These are phyloP conservation scores for Hypoxylon lienhwacheense DNA, from an alignment of 495 filamentous ascomycete genomes.

Conservation along the genomic window DNA sequence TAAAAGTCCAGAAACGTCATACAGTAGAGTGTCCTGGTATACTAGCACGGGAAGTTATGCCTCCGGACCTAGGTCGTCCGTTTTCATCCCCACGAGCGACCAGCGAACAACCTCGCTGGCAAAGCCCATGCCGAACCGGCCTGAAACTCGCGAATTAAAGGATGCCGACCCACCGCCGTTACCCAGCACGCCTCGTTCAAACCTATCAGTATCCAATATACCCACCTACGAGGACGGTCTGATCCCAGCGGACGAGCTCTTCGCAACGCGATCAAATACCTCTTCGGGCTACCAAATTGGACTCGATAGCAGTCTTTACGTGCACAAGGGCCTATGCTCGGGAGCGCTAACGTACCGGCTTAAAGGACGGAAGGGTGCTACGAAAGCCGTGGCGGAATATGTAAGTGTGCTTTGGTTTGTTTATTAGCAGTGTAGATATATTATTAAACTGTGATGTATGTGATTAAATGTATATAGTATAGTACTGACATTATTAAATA, in stretches of 20 bases:
- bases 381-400: constrained; percentile 29
- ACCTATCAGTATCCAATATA: background rate
- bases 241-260: constrained; percentile 26
- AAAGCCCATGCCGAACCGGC: background rate
- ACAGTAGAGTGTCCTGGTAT: constrained; percentile 29
- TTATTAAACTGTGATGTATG: no score
- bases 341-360: constrained; percentile 22
- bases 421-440: no score
- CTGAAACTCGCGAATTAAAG: background rate
- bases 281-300: constrained; percentile 30
- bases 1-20: constrained; percentile 18
- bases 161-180: constrained; percentile 2
- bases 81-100: constrained; percentile 32
- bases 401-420: constrained; percentile 22
- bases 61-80: constrained; percentile 23
- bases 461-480: no score
- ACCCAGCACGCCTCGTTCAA: constrained; percentile 1
- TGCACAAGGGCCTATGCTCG: constrained; percentile 27
- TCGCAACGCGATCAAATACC: constrained; percentile 1
- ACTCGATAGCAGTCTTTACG: constrained; percentile 28
- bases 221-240: constrained; percentile 26
- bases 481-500: constrained; percentile 10
- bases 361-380: constrained; percentile 27
- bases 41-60: constrained; percentile 26
- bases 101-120: constrained; percentile 31